Conservation (phyloP, 768 basidiomycete genomes). For the Leccinum longicurvipes region DNA sequence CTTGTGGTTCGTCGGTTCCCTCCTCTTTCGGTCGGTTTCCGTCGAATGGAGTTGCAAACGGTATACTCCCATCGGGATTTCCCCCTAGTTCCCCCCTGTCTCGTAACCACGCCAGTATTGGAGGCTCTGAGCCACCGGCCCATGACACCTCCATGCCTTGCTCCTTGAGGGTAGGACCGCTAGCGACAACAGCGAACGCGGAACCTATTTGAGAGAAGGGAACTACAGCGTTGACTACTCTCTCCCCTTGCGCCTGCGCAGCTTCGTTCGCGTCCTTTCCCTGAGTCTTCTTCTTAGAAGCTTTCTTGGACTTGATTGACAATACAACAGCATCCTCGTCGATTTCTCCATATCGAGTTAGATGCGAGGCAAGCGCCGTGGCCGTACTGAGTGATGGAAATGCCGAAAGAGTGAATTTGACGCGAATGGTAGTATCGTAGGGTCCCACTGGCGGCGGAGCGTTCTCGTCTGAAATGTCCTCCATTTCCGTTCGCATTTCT, state of each 20-base stretch:
- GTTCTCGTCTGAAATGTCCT: slow-evolving; percentile 37
- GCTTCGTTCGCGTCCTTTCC: slow-evolving; percentile 31
- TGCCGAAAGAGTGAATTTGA: slow-evolving; percentile 62
- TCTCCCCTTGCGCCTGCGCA: slow-evolving; percentile 39
- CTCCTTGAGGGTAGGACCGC: slow-evolving; percentile 49
- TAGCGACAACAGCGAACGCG: slow-evolving; percentile 72
- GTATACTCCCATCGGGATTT: background rate
- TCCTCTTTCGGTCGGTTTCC: background rate
- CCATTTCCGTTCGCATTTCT: slow-evolving; percentile 26
- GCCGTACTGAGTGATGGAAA: slow-evolving; percentile 36
- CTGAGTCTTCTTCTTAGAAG: slow-evolving; percentile 34
- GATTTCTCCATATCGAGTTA: slow-evolving; percentile 58
- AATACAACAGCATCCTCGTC: slow-evolving; percentile 67
- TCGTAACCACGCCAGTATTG: slow-evolving; percentile 68
- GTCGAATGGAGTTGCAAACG: slow-evolving; percentile 26
- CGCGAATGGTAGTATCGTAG: slow-evolving; percentile 70
- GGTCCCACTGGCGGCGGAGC: slow-evolving; percentile 61
- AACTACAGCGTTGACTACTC: slow-evolving; percentile 66
- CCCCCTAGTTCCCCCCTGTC: slow-evolving; percentile 62
- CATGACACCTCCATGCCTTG: slow-evolving; percentile 69
- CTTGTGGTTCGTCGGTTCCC: slow-evolving; percentile 2
- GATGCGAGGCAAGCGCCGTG: slow-evolving; percentile 33
- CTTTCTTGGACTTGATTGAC: slow-evolving; percentile 57
- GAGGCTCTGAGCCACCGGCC: slow-evolving; percentile 71
- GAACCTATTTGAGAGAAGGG: slow-evolving; percentile 74